Percentiles rank a stretch among this genome's conserved stretches.
phyloP scores from a whole-genome alignment of 1,284 basidiomycete genomes.

The Puccinia brachypodii region DNA sequence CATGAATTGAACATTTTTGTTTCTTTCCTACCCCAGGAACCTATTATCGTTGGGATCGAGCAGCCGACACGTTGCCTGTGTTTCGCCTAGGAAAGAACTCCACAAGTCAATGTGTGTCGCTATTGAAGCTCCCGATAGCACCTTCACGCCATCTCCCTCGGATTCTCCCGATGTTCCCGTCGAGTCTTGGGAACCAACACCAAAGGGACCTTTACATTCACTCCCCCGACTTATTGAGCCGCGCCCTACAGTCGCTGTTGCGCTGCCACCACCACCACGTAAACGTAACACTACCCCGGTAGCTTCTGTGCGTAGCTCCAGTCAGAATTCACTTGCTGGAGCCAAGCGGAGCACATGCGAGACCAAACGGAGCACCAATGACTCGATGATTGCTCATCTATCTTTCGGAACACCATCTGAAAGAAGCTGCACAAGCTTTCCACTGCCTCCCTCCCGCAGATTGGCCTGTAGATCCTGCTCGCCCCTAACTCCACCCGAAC shows the following conservation, averaged over 20 bases:
- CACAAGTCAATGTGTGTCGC: background rate
- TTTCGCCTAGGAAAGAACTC: background rate
- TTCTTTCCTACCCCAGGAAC: background rate
- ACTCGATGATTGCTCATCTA: background rate
- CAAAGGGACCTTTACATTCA: background rate
- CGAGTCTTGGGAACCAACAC: background rate
- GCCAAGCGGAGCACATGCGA: background rate
- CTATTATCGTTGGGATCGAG: background rate
- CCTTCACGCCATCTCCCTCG: background rate
- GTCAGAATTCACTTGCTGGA: background rate
- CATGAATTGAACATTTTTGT: background rate
- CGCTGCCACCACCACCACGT: background rate
- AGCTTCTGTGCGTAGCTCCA: background rate
- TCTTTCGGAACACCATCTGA: background rate
- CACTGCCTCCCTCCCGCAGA: background rate
- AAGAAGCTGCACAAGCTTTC: background rate
- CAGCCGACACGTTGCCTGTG: background rate
- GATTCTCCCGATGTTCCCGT: background rate
- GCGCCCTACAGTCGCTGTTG: background rate
- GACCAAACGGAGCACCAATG: background rate
- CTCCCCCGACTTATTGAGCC: slow-evolving; percentile 1
- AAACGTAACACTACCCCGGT: background rate
- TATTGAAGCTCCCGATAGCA: background rate
- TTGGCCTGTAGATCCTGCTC: background rate
- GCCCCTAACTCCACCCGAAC: background rate